Evolutionary conservation across 2,329 filamentous ascomycete species (phyloP), one percentile per base, ranked within the genome.

Genomic region (Fusarium sarcochroum): DNA sequence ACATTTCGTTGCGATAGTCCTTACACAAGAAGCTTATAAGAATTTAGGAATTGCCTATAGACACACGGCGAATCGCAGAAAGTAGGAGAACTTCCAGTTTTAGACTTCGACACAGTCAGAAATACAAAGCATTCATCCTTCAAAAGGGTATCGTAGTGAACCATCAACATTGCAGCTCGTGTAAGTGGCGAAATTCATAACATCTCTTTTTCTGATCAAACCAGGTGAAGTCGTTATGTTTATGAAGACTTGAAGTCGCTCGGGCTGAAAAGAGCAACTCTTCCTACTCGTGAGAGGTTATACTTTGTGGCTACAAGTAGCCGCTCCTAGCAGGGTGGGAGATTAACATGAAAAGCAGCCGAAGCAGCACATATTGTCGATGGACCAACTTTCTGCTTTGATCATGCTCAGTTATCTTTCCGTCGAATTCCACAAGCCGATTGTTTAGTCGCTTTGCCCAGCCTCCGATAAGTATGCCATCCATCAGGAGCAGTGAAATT

Each of bases 311-410:
- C 59, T 57, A 62, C 6, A 62, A 23, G 37, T 55, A 46, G 1
- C 59, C 59, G 1, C 59, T 62, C 2, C 59, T 35, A 0, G 59
- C 59, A 14, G 59, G 59, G 2, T 62, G 59, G 2, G 62, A 62
- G 0, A 62, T 62, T 0, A 57, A 62, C 8, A 62, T 30, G 0
- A 62, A 48, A 1, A 62, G 57, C 11, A 62, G 13, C 11, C 59
- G 4, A 18, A 62, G 59, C 0, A 62, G 34, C 1, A 62, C 59
- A 4, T 62, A 62, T 20, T 62, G 59, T 0, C 57, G 34, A 0
- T 62, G 47, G 5, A 62, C 57, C 8, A 62, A 35, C n/a, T 62
- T 62, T 20, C 57, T 62, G 6, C 48, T 62, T 13, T 62, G 57
- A 7, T 23, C 59, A 4, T 35, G 23, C 4, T 62, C 59, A 1